Conservation (phyloP, 306 rosid species). For the Quillaja saponaria region DNA sequence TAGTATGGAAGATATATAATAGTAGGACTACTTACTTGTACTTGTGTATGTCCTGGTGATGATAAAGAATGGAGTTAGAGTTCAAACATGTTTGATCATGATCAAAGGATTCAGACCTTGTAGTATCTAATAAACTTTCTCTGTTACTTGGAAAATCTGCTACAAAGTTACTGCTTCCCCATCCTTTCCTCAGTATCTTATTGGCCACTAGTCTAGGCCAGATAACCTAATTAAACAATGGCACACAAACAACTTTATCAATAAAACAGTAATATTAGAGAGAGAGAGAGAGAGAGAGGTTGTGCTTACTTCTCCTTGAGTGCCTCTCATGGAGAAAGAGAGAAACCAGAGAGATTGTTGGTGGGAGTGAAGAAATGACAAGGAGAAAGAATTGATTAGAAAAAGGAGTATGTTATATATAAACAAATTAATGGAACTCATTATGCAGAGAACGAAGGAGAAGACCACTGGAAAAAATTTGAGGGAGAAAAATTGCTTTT, state of each 20-base stretch:
- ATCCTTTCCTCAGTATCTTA: constrained; percentile 66
- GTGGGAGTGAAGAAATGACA: too few relatives aligned
- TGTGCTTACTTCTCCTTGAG: constrained; percentile 40
- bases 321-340: constrained; percentile 30
- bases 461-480: constrained; percentile 31
- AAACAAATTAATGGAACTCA: constrained; percentile 25
- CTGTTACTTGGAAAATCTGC: constrained; percentile 58
- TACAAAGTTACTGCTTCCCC: constrained; percentile 71
- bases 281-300: constrained; percentile 9
- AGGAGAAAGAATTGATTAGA: constrained; percentile 35
- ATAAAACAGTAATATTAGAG: not conserved
- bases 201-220: constrained; percentile 86
- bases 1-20: not conserved
- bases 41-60: constrained; percentile 40
- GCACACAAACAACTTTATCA: not conserved
- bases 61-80: constrained; percentile 30
- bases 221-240: constrained; percentile 47
- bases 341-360: not conserved
- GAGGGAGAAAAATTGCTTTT: constrained; percentile 22
- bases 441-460: constrained; percentile 37
- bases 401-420: too few relatives aligned
- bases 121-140: constrained; percentile 39
- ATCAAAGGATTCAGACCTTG: constrained; percentile 22
- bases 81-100: constrained; percentile 26
- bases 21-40: constrained; percentile 40